Conservation (phyloP, 2,329 filamentous ascomycete species). For the Ophiostoma sp. region DNA sequence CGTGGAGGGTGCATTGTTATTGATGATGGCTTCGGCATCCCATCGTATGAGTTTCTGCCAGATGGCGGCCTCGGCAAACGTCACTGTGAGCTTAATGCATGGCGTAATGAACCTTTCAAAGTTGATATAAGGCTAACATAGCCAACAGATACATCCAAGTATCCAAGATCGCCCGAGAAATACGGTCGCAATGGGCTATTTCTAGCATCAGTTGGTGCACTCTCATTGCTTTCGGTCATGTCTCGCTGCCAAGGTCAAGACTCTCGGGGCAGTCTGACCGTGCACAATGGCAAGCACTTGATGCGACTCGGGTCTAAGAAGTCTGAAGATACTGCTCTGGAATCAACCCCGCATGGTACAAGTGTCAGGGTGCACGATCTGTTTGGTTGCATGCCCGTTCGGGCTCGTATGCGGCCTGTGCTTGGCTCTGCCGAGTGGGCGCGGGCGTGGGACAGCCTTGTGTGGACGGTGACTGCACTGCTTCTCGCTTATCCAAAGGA, state of each 20-base stretch:
- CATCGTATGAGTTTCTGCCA: slow-evolving; percentile 63
- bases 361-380: slow-evolving; percentile 70
- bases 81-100: slow-evolving; percentile 53
- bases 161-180: slow-evolving; percentile 39
- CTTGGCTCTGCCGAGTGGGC: slow-evolving; percentile 29
- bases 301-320: slow-evolving; percentile 54
- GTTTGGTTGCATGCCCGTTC: slow-evolving; percentile 86
- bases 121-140: neutral
- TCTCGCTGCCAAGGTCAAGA: slow-evolving; percentile 60
- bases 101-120: neutral
- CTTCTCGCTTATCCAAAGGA: slow-evolving; percentile 63
- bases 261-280: slow-evolving; percentile 58
- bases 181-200: slow-evolving; percentile 72
- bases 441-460: slow-evolving; percentile 62
- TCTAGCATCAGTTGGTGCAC: slow-evolving; percentile 65
- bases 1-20: slow-evolving; percentile 74
- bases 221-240: slow-evolving; percentile 71
- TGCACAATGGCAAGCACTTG: slow-evolving; percentile 65
- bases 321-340: slow-evolving; percentile 30
- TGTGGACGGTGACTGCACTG: slow-evolving; percentile 54
- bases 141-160: slow-evolving; percentile 72
- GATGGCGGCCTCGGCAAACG: slow-evolving; percentile 66
- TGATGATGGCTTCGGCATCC: slow-evolving; percentile 78
- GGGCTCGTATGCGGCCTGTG: slow-evolving; percentile 71
- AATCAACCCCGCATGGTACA: slow-evolving; percentile 62